Evolutionary conservation across 345 rosid species (phyloP), one percentile per base, ranked within the genome.

Genomic region (Acer yangbiense): DNA sequence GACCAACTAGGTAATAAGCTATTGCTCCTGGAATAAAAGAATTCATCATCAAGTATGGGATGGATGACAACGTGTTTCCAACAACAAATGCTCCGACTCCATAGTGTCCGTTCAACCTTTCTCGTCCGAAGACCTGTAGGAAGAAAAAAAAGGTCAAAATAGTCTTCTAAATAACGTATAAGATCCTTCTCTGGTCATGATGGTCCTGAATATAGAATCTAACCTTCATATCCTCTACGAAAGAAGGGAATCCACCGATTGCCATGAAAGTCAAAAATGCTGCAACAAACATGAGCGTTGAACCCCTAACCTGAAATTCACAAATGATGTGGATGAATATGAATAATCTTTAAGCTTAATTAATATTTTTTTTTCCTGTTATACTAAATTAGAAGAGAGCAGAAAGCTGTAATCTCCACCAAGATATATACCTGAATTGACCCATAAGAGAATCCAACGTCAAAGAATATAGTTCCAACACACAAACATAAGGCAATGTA

Each of bases 171-270:
- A 29, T 29, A 29, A 29, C 35, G 35, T 3, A 29, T 29, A 29
- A 29, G 35, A 3, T 29, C 4, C 35, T 29, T 3, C 35, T 29
- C 35, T 29, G 35, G 35, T 3, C 35, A 3, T 0, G 35, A 29
- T 29, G 4, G 35, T 29, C 35, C 3, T 29, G 35, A 29, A 29
- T 29, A 29, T 57, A 48, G 17, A 17, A 29, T 4, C 80, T 66
- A 20, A 81, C 86, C 85, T 86, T 88, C 86, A 86, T 82, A 21
- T 88, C 89, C 62, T 88, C 89, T 3, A 84, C 86, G 17, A 88
- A 88, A 65, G 89, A 88, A 72, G 91, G 91, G 75, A 88, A 88
- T 29, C 91, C 89, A 7, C 89, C 89, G 12, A 88, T 88, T 1
- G 89, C 82, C 89, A 88, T 88, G 79, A 86, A 86, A 25, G 87